A percentile compares a stretch with the other conserved stretches of the same genome.
phyloP scores from a whole-genome alignment of 148 eudicot species.

The Diospyros lotus region DNA sequence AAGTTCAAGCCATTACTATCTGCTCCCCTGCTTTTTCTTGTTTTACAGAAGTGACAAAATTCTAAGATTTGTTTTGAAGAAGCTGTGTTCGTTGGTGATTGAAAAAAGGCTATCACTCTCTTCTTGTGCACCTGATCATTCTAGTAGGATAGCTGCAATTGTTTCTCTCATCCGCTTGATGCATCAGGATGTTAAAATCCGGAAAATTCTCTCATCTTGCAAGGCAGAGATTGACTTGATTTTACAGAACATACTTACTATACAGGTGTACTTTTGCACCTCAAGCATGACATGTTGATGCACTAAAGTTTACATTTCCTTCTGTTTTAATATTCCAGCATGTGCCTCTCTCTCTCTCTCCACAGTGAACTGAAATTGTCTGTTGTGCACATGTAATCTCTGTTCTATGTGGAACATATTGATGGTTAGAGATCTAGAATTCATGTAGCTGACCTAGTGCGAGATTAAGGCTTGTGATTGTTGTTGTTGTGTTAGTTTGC shows the following conservation, averaged over 20 bases:
- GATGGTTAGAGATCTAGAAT: too few species aligned
- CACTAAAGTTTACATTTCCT: neutral
- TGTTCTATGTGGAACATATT: neutral
- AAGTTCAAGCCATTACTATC: conserved; percentile 48
- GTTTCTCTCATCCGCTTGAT: conserved; percentile 44
- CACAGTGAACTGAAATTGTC: neutral
- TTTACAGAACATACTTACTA: conserved; percentile 25
- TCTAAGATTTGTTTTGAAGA: conserved; percentile 40
- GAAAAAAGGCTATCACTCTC: conserved; percentile 21
- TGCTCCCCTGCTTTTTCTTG: conserved; percentile 63
- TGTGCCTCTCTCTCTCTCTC: neutral
- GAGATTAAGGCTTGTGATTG: too few species aligned
- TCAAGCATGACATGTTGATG: neutral
- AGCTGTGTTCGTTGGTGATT: conserved; percentile 35
- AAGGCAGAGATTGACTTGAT: conserved; percentile 44
- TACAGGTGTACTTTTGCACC: conserved; percentile 40
- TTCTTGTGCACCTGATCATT: conserved; percentile 24
- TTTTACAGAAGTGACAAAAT: conserved; percentile 42
- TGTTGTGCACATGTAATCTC: neutral
- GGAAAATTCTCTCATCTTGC: conserved; percentile 38
- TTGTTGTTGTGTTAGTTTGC: too few species aligned
- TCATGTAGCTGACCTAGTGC: too few species aligned
- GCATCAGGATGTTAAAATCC: conserved; percentile 44
- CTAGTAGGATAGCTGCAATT: conserved; percentile 36
- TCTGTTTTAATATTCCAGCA: too few species aligned